Evolutionary conservation across 2,329 filamentous ascomycete genomes (phyloP).

Genomic region (Fusarium cyanostomum): DNA sequence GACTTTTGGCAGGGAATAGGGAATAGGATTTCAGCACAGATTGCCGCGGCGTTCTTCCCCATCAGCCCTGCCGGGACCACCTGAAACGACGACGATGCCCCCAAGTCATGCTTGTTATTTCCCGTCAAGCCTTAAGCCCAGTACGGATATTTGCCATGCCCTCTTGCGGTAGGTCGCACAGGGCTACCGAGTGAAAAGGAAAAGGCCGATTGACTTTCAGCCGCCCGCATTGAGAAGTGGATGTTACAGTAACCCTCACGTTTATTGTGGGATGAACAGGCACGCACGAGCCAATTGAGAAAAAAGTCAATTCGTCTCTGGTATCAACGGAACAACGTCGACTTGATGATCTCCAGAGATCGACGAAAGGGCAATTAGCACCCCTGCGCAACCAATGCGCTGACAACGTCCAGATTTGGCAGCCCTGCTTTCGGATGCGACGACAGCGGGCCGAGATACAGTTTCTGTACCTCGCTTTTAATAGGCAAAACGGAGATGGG

Average conservation of each 20-base stretch:
- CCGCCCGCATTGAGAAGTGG: conserved; percentile 11
- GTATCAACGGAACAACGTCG: conserved; percentile 14
- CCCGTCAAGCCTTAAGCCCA: conserved; percentile 4
- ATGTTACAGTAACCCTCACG: neutral
- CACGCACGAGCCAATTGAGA: conserved; percentile 32
- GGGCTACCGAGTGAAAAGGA: neutral
- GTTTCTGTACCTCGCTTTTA: neutral
- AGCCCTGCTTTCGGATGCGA: conserved; percentile 10
- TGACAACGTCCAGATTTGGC: neutral
- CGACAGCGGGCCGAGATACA: neutral
- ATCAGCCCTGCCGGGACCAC: conserved; percentile 27
- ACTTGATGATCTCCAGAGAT: conserved; percentile 20
- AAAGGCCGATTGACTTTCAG: conserved; percentile 2
- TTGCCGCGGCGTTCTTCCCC: conserved; percentile 16
- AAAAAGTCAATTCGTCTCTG: conserved; percentile 20
- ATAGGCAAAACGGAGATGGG: neutral
- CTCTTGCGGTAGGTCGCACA: neutral
- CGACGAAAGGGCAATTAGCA: conserved; percentile 19
- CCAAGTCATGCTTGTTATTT: conserved; percentile 17
- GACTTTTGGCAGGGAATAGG: conserved; percentile 5
- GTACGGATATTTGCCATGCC: neutral
- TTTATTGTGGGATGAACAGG: conserved; percentile 10
- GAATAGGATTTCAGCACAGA: conserved; percentile 12
- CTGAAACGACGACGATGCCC: conserved; percentile 29
- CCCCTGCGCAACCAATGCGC: conserved; percentile 20